Base-by-base conservation (phyloP, 805 yeast species). In the Limtongia smithiae region DNA sequence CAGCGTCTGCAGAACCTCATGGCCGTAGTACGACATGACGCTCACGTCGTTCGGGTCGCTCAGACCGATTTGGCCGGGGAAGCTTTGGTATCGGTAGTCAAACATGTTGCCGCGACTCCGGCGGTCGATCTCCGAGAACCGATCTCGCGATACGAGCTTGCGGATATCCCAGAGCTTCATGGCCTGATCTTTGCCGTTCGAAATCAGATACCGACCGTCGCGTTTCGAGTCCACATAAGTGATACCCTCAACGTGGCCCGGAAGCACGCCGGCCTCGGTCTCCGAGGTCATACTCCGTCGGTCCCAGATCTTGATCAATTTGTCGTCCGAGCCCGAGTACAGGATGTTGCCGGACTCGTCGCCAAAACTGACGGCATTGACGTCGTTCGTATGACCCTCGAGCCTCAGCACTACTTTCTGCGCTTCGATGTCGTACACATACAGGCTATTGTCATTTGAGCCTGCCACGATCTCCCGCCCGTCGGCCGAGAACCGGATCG, bases 301-400 rank as follows among this genome's bases (percentile, higher is more conserved):
- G 59, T 76, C 80, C 80, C 80, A 76, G 72, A 76, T 71, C 44
- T 74, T 62, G 36, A 76, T 68, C 3, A 75, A 70, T 25, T 76
- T 71, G 53, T 76, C 80, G 55, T 76, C 80, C 1, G 77, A 71
- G 0, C 79, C 80, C 56, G 74, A 68, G 56, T 73, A 73, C 3
- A 74, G 69, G 15, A 75, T 68, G 53, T 74, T 72, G 21, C 57
- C 56, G 5, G 52, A 44, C 21, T 56, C 62, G 36, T 60, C 64
- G 30, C 61, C 51, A 39, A 50, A 62, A 27, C 60, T 39, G 25
- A 60, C 67, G 3, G 64, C 61, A 40, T 63, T 63, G 9, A 63
- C 64, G 22, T 63, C 67, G 28, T 49, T 51, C 17, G 27, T 38
- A 36, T 62, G 65, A 7, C 57, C 59, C 9, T 44, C 46, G 8